phyloP scores from a whole-genome alignment of 2,329 filamentous ascomycete species.

The Trichoderma asperellum region DNA sequence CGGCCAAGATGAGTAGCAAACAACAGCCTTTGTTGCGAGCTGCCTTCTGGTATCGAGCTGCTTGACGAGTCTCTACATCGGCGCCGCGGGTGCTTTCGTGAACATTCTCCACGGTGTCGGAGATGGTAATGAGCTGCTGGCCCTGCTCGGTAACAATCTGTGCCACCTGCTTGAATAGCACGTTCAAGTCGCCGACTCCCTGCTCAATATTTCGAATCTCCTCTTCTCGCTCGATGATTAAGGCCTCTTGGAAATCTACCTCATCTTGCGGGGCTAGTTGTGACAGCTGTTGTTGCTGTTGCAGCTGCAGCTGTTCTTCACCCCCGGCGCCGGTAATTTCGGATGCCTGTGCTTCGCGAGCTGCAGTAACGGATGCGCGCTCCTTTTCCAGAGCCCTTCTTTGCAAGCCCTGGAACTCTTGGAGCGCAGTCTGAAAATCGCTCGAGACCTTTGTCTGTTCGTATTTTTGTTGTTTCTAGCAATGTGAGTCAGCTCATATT shows the following conservation, averaged over 20 bases:
- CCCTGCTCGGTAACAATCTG: slow-evolving; percentile 96
- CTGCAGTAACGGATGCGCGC: slow-evolving; percentile 80
- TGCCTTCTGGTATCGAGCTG: slow-evolving; percentile 91
- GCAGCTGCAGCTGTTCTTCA: slow-evolving; percentile 54
- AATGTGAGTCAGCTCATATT: slow-evolving; percentile 9
- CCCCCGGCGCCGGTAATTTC: slow-evolving; percentile 45
- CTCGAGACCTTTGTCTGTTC: slow-evolving; percentile 93
- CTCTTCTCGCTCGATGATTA: slow-evolving; percentile 94
- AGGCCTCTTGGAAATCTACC: slow-evolving; percentile 93
- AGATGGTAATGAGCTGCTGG: slow-evolving; percentile 82
- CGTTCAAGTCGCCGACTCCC: slow-evolving; percentile 91
- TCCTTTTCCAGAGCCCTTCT: slow-evolving; percentile 90
- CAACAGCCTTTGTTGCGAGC: slow-evolving; percentile 95
- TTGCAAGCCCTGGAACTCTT: slow-evolving; percentile 92
- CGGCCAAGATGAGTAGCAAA: slow-evolving; percentile 80
- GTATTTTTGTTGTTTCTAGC: slow-evolving; percentile 90
- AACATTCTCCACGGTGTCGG: slow-evolving; percentile 83
- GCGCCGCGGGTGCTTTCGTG: slow-evolving; percentile 82
- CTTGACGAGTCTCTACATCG: slow-evolving; percentile 81
- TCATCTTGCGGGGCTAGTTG: slow-evolving; percentile 89
- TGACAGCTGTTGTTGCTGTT: slow-evolving; percentile 72
- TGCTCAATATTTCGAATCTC: slow-evolving; percentile 98
- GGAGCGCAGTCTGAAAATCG: slow-evolving; percentile 86
- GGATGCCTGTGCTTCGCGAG: slow-evolving; percentile 76
- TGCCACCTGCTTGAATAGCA: slow-evolving; percentile 96